Evolutionary conservation across 2,329 filamentous ascomycete genomes (phyloP), one percentile per base, ranked within the genome.

Genomic region (Apiospora sp.): DNA sequence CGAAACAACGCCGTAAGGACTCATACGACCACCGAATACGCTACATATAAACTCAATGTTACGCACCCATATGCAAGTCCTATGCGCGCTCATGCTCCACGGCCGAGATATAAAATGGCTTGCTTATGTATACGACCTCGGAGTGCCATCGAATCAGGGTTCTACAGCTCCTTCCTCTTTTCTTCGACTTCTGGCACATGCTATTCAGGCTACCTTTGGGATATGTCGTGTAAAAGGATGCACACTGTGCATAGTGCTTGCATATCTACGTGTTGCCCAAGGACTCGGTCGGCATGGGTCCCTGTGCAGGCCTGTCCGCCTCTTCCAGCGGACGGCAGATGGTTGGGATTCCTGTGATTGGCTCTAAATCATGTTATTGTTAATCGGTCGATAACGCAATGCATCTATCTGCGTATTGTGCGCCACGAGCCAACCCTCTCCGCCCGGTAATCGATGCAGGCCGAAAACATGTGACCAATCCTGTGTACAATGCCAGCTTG

Each of bases 211-310:
- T 16, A 27, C 34, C 16, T 30, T 22, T n/a, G 27, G 30, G 54
- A 4, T 4, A 16, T 37, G 7, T 64, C 7, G 30, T 64, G 19
- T 12, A 22, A 22, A 41, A n/a, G 19, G 19, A 41, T 64, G 58
- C 58, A 64, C 3, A 58, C 51, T 1, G 27, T 22, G 24, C 49
- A 27, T 51, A 13, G 14, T 58, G 19, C 19, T n/a, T 30, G n/a
- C 34, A 64, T 64, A 41, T 37, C 5, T 61, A 30, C 54, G 58
- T 41, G 58, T 64, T 64, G 58, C 34, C 58, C 58, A 64, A 41
- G 22, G 30, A 34, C 14, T 64, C 58, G 58, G 58, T 14, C 58
- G 34, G 58, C 34, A 37, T 41, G 58, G 58, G 58, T n/a, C 58
- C n/a, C 19, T 37, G 19, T 19, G 58, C n/a, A 51, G 49, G 10